Conservation (phyloP, 1,284 basidiomycete species). For the Ustilago curta region DNA sequence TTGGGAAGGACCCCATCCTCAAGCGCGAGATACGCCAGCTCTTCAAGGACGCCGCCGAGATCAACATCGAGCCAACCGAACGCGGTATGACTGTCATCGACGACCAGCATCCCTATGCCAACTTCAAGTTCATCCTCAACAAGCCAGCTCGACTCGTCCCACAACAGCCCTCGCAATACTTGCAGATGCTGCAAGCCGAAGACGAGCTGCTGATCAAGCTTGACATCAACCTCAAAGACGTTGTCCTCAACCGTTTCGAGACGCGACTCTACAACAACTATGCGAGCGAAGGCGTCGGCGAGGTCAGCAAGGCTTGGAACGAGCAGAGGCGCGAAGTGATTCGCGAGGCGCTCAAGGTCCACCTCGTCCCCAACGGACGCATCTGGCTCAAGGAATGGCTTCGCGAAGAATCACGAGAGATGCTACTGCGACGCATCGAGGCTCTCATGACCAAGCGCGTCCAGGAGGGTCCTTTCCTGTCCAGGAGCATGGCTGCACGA, state of each 20-base stretch:
- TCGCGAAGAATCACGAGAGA: conserved; percentile 88
- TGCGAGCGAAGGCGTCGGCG: conserved; percentile 85
- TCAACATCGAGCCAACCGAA: conserved; percentile 89
- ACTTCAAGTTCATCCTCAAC: conserved; percentile 91
- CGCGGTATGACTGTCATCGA: conserved; percentile 90
- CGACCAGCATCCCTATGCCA: conserved; percentile 87
- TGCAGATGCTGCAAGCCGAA: conserved; percentile 92
- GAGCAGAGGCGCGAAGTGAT: conserved; percentile 83
- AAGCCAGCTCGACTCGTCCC: conserved; percentile 82
- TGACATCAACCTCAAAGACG: conserved; percentile 75
- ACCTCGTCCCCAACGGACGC: conserved; percentile 82
- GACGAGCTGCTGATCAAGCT: conserved; percentile 85
- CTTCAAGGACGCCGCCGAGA: conserved; percentile 81
- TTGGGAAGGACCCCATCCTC: conserved; percentile 91
- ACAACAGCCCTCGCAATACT: conserved; percentile 76
- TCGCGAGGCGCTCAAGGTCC: conserved; percentile 80
- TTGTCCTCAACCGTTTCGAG: conserved; percentile 56
- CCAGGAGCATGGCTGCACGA: conserved; percentile 67
- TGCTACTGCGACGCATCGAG: conserved; percentile 59
- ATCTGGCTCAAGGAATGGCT: conserved; percentile 92
- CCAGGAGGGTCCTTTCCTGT: conserved; percentile 77
- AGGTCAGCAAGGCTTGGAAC: conserved; percentile 92
- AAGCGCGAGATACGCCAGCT: conserved; percentile 82
- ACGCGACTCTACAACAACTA: conserved; percentile 80
- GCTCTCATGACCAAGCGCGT: conserved; percentile 67